Base-by-base conservation (phyloP, 345 rosid species). In the Moricandia arvensis region DNA sequence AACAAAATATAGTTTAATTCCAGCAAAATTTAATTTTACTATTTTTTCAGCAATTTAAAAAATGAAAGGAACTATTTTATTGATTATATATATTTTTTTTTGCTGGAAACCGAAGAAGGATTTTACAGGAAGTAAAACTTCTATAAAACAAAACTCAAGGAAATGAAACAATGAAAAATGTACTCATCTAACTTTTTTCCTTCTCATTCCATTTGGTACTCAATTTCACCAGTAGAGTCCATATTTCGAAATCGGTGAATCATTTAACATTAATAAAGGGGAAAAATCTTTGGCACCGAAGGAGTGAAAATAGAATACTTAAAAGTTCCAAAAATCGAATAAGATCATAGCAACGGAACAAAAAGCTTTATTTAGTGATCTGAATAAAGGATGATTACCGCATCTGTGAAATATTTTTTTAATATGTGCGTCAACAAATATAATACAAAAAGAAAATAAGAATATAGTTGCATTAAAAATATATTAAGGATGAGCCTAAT, bases 281-380 rank as follows among this genome's bases (percentile, higher is more conserved):
- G 27, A 47, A 33, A 74, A 16, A 8, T 35, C 27, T 24, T 6
- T 60, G 41, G 64, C 18, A 51, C 0, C 8, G 26, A 34, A 29
- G 6, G 55, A 68, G 6, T 68, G 57, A 53, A 49, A 68, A 34
- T 7, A 34, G 8, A 26, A 47, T 75, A 75, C 10, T 15, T 33
- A 59, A 67, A 26, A 18, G 38, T 18, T 53, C 13, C 4, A 7
- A 1, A 53, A 57, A 75, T 75, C 68, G 63, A 59, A 75, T 68
- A 75, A 68, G 62, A 68, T 75, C 79, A 26, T n/a, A 60, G 55
- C 41, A 34, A 74, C 66, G 7, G 66, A 33, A 66, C 16, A 2
- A 37, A 57, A 74, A 66, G 66, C 37, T 33, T 0, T n/a, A 45
- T 10, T 59, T n/a, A 66, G 38, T 66, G 67, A 66, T 59, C 30